phyloP scores from a whole-genome alignment of 2,329 filamentous ascomycete genomes.

The Fusarium lyarnte region DNA sequence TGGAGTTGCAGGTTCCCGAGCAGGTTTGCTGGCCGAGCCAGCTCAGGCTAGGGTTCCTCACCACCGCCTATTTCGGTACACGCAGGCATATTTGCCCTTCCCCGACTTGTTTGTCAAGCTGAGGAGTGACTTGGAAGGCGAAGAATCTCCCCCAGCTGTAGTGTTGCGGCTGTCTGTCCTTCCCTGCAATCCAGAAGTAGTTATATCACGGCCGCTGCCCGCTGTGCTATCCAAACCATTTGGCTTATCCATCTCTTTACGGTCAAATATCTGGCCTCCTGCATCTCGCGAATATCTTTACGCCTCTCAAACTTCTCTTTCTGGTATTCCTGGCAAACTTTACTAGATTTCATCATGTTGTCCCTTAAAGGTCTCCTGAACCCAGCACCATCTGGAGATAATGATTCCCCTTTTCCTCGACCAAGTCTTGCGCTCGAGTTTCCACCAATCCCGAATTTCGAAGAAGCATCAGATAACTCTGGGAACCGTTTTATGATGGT shows the following conservation, averaged over 20 bases:
- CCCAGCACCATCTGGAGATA: constrained; percentile 59
- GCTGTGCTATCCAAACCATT: constrained; percentile 38
- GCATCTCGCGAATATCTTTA: constrained; percentile 13
- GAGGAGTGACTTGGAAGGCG: constrained; percentile 35
- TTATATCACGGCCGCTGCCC: constrained; percentile 45
- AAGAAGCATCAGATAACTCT: constrained; percentile 7
- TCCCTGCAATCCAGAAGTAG: constrained; percentile 37
- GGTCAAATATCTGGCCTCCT: constrained; percentile 12
- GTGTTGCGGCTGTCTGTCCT: constrained; percentile 37
- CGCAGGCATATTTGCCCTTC: constrained; percentile 30
- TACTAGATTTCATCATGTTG: constrained; percentile 59
- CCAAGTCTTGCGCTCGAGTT: constrained; percentile 48
- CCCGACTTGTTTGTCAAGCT: constrained; percentile 43
- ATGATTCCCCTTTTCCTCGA: constrained; percentile 49
- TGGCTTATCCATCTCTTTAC: constrained; percentile 31
- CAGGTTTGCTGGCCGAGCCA: constrained; percentile 26
- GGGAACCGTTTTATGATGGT: constrained; percentile 23
- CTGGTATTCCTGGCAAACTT: constrained; percentile 25
- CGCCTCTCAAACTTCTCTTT: background rate
- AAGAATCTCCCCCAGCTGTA: constrained; percentile 37
- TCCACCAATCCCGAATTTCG: constrained; percentile 18
- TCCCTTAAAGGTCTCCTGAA: constrained; percentile 74
- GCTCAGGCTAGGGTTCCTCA: constrained; percentile 31
- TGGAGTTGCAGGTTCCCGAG: constrained; percentile 31
- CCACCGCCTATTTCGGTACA: constrained; percentile 28